These are phyloP conservation scores for Kalmusia sp. DNA, from an alignment of 2,329 filamentous ascomycete genomes.

Conservation along the genomic window DNA sequence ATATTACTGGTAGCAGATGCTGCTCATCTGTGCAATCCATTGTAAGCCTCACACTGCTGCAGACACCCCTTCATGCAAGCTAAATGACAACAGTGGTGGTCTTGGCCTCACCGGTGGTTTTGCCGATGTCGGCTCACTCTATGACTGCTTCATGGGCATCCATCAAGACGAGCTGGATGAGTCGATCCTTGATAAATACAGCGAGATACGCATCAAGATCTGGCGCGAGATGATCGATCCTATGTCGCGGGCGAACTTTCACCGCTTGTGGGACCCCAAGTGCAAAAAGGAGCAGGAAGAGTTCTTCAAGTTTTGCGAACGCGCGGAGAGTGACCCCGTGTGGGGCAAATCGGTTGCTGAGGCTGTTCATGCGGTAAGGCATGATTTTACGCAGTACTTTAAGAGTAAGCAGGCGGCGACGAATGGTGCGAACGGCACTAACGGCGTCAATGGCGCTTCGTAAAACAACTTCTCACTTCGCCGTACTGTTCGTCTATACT, in stretches of 20 bases:
- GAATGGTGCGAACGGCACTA: constrained; percentile 19
- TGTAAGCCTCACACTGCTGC: constrained; percentile 28
- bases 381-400: constrained; percentile 46
- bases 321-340: constrained; percentile 36
- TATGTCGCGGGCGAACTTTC: constrained; percentile 51
- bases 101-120: constrained; percentile 70
- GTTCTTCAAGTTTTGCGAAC: constrained; percentile 42
- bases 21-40: constrained; percentile 64
- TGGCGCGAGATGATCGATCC: constrained; percentile 46
- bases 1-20: constrained; percentile 67
- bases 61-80: neutral
- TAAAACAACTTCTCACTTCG: neutral
- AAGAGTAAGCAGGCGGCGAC: constrained; percentile 32
- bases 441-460: constrained; percentile 9
- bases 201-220: constrained; percentile 40
- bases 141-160: constrained; percentile 60
- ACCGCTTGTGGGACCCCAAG: constrained; percentile 41
- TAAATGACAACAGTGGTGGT: constrained; percentile 54
- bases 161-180: constrained; percentile 43
- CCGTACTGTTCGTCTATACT: too few relatives aligned
- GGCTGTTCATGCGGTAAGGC: constrained; percentile 34
- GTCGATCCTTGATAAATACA: constrained; percentile 44
- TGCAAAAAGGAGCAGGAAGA: constrained; percentile 35
- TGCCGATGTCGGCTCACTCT: constrained; percentile 68
- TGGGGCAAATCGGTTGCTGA: constrained; percentile 36